phyloP scores from a whole-genome alignment of 257 asterid genomes.

The Solanum peruvianum region DNA sequence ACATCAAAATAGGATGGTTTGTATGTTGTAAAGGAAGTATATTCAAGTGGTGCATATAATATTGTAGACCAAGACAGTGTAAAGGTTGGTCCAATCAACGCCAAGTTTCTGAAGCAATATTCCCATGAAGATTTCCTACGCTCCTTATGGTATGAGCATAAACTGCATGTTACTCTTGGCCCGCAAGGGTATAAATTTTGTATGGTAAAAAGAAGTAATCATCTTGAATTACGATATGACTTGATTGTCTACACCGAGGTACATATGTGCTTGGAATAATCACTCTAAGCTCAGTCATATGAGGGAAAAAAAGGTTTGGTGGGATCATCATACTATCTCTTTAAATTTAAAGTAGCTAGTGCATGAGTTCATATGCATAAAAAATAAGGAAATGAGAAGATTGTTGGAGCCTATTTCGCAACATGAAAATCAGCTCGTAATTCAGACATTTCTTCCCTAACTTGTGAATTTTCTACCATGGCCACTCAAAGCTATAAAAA shows the following conservation, averaged over 20 bases:
- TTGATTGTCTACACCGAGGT: background rate
- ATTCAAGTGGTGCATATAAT: no score
- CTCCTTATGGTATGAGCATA: no score
- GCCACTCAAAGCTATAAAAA: background rate
- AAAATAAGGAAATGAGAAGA: background rate
- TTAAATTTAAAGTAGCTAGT: background rate
- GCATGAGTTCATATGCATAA: background rate
- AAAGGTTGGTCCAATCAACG: background rate
- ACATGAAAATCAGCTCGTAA: background rate
- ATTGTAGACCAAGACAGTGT: background rate
- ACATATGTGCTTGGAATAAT: background rate
- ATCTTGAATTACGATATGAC: background rate
- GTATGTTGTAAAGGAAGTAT: no score
- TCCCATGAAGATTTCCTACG: background rate
- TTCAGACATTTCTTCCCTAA: background rate
- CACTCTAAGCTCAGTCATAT: background rate
- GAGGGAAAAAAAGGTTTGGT: no score
- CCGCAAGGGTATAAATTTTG: background rate
- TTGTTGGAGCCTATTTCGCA: no score
- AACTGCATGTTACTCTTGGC: background rate
- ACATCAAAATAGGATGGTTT: no score
- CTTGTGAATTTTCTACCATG: background rate
- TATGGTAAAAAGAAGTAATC: background rate
- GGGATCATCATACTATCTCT: background rate
- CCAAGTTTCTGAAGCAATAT: background rate